Percentiles rank a stretch among this genome's conserved stretches.
phyloP scores from a whole-genome alignment of 1,139 yeast genomes.

The Yamadazyma triangularis region DNA sequence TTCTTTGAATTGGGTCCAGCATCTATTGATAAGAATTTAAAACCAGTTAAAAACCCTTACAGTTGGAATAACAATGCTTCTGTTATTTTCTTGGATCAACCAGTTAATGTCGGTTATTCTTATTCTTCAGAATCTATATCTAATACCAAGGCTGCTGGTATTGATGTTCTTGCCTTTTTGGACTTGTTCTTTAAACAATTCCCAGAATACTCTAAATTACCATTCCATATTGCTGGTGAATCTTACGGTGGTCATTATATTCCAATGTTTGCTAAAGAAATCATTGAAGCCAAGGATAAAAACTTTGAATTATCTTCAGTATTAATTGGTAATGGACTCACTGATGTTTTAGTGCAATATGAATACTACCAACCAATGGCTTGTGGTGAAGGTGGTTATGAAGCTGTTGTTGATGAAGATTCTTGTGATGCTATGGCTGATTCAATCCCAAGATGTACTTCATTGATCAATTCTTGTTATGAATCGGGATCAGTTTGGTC shows the following conservation, averaged over 20 bases:
- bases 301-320: constrained; percentile 82
- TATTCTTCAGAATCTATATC: constrained; percentile 63
- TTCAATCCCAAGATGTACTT: constrained; percentile 74
- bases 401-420: constrained; percentile 71
- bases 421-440: constrained; percentile 75
- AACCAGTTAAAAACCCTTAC: constrained; percentile 37
- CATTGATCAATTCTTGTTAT: constrained; percentile 79
- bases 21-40: constrained; percentile 28
- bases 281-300: constrained; percentile 71
- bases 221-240: constrained; percentile 96
- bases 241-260: constrained; percentile 99
- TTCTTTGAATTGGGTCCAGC: constrained; percentile 44
- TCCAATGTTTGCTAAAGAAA: constrained; percentile 88
- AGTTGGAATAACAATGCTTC: constrained; percentile 44
- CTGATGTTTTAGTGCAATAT: constrained; percentile 88
- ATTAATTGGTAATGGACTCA: constrained; percentile 92
- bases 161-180: constrained; percentile 89
- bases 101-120: constrained; percentile 69
- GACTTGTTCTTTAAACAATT: constrained; percentile 86
- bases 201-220: constrained; percentile 69
- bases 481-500: constrained; percentile 73
- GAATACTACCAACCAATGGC: constrained; percentile 95
- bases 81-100: constrained; percentile 44
- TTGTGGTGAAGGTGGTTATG: constrained; percentile 90
- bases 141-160: constrained; percentile 83